Conservation (phyloP, 1,139 yeast genomes). For the Kodamaea arcana region DNA sequence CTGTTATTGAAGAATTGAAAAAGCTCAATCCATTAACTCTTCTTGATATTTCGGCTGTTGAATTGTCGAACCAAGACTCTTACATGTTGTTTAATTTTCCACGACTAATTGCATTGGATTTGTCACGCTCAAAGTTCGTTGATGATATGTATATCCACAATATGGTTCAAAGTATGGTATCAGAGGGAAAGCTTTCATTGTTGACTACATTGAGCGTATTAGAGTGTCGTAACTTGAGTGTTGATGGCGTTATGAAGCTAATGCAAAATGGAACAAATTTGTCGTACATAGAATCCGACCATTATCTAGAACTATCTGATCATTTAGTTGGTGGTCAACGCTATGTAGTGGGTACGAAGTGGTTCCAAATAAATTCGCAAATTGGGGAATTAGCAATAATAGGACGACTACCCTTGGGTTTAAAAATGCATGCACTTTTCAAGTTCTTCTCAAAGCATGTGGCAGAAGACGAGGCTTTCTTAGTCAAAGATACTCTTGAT, state of each 20-base stretch:
- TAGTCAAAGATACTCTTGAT: conserved; percentile 12
- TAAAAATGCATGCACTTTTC: conserved; percentile 20
- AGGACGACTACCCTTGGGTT: conserved; percentile 23
- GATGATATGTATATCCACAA: conserved; percentile 32
- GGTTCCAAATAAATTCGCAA: conserved; percentile 17
- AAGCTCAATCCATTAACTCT: conserved; percentile 15
- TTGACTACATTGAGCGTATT: conserved; percentile 23
- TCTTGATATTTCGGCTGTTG: conserved; percentile 12
- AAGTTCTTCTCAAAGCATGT: conserved; percentile 7
- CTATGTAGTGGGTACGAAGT: conserved; percentile 20
- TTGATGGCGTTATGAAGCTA: conserved; percentile 17
- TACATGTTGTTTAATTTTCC: conserved; percentile 28
- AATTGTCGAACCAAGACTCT: conserved; percentile 19
- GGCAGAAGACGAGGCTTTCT: neutral
- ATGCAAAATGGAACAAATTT: conserved; percentile 14
- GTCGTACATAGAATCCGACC: conserved; percentile 25
- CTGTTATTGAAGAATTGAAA: conserved; percentile 17
- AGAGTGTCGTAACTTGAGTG: conserved; percentile 18
- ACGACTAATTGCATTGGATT: conserved; percentile 29
- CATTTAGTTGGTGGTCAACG: conserved; percentile 5
- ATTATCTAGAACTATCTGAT: conserved; percentile 8
- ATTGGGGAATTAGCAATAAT: conserved; percentile 9
- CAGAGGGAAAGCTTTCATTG: conserved; percentile 20
- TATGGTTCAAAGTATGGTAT: conserved; percentile 19
- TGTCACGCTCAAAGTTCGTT: conserved; percentile 24